These are phyloP conservation scores for Komagataella pastoris DNA, from an alignment of 805 yeast genomes.

Conservation along the genomic window DNA sequence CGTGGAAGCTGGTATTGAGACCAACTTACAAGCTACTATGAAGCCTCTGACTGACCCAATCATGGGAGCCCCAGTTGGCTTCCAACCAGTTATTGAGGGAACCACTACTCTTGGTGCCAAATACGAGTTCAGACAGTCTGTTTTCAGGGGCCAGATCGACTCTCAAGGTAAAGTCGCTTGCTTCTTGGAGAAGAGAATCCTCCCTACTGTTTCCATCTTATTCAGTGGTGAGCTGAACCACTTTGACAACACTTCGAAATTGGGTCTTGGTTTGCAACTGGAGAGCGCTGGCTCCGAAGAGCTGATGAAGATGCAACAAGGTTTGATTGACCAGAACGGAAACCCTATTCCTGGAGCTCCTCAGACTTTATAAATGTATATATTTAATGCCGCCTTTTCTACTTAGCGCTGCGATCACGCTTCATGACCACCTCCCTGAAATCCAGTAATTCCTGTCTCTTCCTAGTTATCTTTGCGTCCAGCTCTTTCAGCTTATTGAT, in stretches of 20 bases:
- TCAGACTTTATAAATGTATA: not conserved
- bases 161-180: conserved; percentile 83
- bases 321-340: conserved; percentile 70
- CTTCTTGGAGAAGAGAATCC: conserved; percentile 83
- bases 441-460: conserved; percentile 12
- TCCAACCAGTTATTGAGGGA: conserved; percentile 81
- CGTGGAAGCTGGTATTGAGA: conserved; percentile 91
- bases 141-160: conserved; percentile 91
- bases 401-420: not conserved
- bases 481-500: conserved; percentile 19
- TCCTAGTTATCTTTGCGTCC: conserved; percentile 16
- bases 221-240: conserved; percentile 91
- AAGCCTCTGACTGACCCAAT: conserved; percentile 63
- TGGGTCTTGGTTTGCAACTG: conserved; percentile 91
- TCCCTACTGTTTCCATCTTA: conserved; percentile 80
- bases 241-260: conserved; percentile 56
- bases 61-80: conserved; percentile 69
- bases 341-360: conserved; percentile 60
- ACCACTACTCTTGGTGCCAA: conserved; percentile 91
- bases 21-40: conserved; percentile 66
- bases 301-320: conserved; percentile 83
- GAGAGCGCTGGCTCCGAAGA: conserved; percentile 94
- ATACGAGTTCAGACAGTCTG: conserved; percentile 93
- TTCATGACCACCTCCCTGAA: conserved; percentile 10
- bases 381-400: not conserved